Base-by-base conservation (phyloP, 192 early-diverging fungal genomes). In the Phycomyces blakesleeanus region DNA sequence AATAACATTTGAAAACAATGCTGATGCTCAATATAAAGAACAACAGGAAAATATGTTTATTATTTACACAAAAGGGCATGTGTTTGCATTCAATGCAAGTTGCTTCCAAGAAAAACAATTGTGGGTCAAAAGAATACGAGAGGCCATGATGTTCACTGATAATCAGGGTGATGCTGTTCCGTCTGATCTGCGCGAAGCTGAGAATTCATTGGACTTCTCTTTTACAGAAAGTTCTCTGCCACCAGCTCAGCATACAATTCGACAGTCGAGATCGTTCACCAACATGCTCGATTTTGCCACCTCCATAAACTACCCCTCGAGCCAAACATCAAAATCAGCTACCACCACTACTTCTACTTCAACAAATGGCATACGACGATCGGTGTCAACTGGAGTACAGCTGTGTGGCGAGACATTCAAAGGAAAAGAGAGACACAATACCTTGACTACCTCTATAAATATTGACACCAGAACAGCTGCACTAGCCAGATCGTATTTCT, bases 1-100 rank as follows among this genome's bases (percentile, higher is more conserved):
- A 34, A 34, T 34, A 34, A 34, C 29, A 34, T 34, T 34, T 34
- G 29, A 7, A 34, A 34, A 34, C 29, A 58, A 58, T 40, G 38
- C 18, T 29, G 39, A 58, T 24, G 21, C 22, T 39, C 27, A 39
- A 21, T 41, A 21, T 24, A 58, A 42, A 15, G 37, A 58, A 21
- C 40, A 58, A 58, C 57, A 58, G 24, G 57, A 58, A 40, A 41
- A 44, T 24, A 44, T 25, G 34, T 22, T 5, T 58, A 22, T 25
- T 41, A 22, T 37, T 14, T 8, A 70, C 55, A 39, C 44, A 55
- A 63, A 61, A 51, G 42, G 2, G 57, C 40, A 67, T 78, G 44
- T 71, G 29, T 83, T 89, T 68, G 76, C 77, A 38, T 82, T 89
- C 55, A 72, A 75, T 25, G 87, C 87, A 11, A 75, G 63, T 15